Conservation (phyloP, 305 asterid genomes). For the Fraxinus greggii region DNA sequence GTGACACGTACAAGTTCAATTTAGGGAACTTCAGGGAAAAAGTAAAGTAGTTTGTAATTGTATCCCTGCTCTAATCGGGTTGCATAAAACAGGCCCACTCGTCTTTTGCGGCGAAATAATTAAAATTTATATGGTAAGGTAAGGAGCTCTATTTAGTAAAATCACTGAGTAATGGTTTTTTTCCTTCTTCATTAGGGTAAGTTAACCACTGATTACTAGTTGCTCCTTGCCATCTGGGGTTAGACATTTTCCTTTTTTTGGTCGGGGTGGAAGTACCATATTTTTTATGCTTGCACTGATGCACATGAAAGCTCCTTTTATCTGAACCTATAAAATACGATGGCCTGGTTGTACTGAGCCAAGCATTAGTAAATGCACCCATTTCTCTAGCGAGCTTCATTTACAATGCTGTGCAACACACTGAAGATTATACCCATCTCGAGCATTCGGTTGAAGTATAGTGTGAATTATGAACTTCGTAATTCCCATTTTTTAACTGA, state of each 20-base stretch:
- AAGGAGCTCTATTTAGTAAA: not conserved
- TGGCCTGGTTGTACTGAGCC: not conserved
- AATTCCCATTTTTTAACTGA: conserved; percentile 7
- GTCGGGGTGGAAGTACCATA: not conserved
- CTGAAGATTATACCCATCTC: not conserved
- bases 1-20: not conserved
- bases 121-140: not conserved
- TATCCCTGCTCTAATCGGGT: not conserved
- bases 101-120: not conserved
- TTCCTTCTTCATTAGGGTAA: not conserved
- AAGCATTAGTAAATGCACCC: not conserved
- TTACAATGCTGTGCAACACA: not conserved
- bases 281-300: not conserved
- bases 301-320: not conserved
- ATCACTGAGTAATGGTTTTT: not conserved
- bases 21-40: not conserved
- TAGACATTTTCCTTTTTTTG: not conserved
- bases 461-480: not conserved
- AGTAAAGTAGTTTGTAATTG: not conserved
- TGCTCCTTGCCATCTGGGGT: not conserved
- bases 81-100: not conserved
- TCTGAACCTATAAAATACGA: not conserved
- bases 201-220: not conserved
- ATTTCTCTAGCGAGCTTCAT: not conserved
- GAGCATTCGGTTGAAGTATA: not conserved